Percentiles rank a stretch among this genome's conserved stretches.
These are phyloP conservation scores for Liriodendron chinense DNA, from an alignment of 164 flowering plant species.

Conservation along the genomic window DNA sequence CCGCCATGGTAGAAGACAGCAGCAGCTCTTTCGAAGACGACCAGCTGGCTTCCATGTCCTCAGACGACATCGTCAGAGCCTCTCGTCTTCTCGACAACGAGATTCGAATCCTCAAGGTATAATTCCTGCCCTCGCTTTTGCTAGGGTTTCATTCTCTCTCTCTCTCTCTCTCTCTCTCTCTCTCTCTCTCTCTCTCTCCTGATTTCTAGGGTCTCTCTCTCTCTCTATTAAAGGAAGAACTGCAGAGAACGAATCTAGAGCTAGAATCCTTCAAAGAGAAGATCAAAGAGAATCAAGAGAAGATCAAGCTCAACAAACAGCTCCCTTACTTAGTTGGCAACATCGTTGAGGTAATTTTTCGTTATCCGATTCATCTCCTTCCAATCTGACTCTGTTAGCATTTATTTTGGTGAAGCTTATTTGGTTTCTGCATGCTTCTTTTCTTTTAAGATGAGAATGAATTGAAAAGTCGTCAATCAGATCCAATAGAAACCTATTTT, in stretches of 20 bases:
- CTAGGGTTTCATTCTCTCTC: too few species aligned
- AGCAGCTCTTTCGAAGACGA: slow-evolving; percentile 58
- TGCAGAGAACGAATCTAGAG: slow-evolving; percentile 74
- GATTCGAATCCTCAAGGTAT: slow-evolving; percentile 14
- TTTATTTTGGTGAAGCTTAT: background rate
- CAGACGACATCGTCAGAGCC: slow-evolving; percentile 67
- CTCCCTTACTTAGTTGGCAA: slow-evolving; percentile 85
- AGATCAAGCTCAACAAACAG: slow-evolving; percentile 25
- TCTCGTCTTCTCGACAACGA: slow-evolving; percentile 77
- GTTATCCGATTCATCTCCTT: background rate
- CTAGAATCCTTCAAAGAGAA: slow-evolving; percentile 75
- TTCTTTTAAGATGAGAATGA: background rate
- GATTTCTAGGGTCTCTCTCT: too few species aligned
- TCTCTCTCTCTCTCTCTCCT: background rate
- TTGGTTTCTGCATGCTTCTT: background rate
- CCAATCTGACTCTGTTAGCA: background rate
- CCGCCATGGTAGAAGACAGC: slow-evolving; percentile 64
- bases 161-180: background rate
- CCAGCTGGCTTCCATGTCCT: slow-evolving; percentile 65
- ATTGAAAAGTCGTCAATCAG: background rate
- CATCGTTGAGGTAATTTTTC: slow-evolving; percentile 66
- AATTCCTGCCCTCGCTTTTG: background rate
- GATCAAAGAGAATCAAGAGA: slow-evolving; percentile 62
- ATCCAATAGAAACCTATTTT: background rate
- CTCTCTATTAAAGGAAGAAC: slow-evolving; percentile 51